Evolutionary conservation across 352 stramenopile species (phyloP), one percentile per base, ranked within the genome.

Genomic region (Phytophthora podocarpi): DNA sequence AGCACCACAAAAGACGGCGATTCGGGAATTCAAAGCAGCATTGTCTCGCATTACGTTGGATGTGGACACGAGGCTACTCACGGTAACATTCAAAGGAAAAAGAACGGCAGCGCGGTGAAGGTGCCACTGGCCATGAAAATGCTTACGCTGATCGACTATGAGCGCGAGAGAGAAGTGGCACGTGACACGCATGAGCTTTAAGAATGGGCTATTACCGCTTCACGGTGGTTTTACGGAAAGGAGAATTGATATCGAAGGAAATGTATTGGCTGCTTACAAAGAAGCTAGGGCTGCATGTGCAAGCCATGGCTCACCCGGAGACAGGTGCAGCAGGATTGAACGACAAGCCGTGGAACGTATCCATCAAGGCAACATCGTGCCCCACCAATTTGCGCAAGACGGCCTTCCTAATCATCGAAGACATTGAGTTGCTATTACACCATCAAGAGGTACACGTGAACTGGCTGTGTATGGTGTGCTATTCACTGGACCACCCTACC

Each of bases 121-220:
- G 2, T 57, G 5, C 48, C 48, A 8, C 8, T 57, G 4, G 35
- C 23, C 0, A 15, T 16, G 3, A 35, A 32, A 18, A 18, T 47
- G 9, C 41, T 60, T 0, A 3, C 52, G 8, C 5, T 60, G 3
- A 24, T 46, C 0, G 41, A 52, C 21, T 60, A 60, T n/a, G 32
- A 60, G 20, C 8, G 10, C 4, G 6, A 47, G 16, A 6, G 24
- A 13, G 52, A 60, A 16, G 4, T 8, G 8, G 52, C 41, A 1
- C 28, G 20, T 9, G 21, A 3, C 0, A 52, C 40, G 9, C 24
- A 52, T 13, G 40, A 32, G 4, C 5, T 52, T 0, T 60, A 0
- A 28, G 31, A 12, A 8, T 60, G 15, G 41, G 46, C 23, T 60
- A 26, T 4, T 60, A 60, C 23, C 16, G 9, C 2, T 60, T 52